Conservation (phyloP, 2,329 filamentous ascomycete species). For the Cucurbitaria berberidis region DNA sequence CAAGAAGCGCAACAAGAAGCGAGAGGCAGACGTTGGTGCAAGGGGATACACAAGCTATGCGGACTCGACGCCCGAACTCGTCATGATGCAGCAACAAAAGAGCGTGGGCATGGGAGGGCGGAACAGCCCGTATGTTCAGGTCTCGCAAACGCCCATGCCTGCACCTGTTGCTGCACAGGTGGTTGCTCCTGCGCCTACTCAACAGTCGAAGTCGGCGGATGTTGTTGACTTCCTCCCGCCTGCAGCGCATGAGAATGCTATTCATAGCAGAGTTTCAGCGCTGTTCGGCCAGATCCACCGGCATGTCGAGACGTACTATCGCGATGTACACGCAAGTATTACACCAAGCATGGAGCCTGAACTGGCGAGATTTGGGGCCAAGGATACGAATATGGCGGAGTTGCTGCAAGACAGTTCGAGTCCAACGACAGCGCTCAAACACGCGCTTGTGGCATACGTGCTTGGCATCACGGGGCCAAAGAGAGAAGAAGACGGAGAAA, state of each 20-base stretch:
- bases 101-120: slow-evolving; percentile 15
- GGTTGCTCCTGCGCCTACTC: slow-evolving; percentile 5
- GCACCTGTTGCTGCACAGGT: slow-evolving; percentile 7
- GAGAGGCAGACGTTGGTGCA: slow-evolving; percentile 4
- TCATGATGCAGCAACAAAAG: slow-evolving; percentile 31
- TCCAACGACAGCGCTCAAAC: slow-evolving; percentile 39
- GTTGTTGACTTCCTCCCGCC: slow-evolving; percentile 31
- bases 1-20: slow-evolving; percentile 28
- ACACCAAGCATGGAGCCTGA: slow-evolving; percentile 41
- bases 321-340: slow-evolving; percentile 43
- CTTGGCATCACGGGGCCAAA: slow-evolving; percentile 29
- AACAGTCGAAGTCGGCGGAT: slow-evolving; percentile 15
- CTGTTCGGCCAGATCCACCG: slow-evolving; percentile 37
- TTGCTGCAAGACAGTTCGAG: slow-evolving; percentile 31
- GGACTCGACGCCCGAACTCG: slow-evolving; percentile 33
- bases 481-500: slow-evolving; percentile 11
- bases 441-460: slow-evolving; percentile 37
- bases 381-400: slow-evolving; percentile 30
- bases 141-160: slow-evolving; percentile 31
- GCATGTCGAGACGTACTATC: slow-evolving; percentile 43
- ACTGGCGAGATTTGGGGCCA: slow-evolving; percentile 33
- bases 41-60: slow-evolving; percentile 20
- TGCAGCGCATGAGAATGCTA: slow-evolving; percentile 28
- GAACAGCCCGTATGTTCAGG: slow-evolving; percentile 34
- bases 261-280: slow-evolving; percentile 24